phyloP scores from a whole-genome alignment of 371 early-diverging fungal genomes.

The Homolaphlyctis polyrhiza region DNA sequence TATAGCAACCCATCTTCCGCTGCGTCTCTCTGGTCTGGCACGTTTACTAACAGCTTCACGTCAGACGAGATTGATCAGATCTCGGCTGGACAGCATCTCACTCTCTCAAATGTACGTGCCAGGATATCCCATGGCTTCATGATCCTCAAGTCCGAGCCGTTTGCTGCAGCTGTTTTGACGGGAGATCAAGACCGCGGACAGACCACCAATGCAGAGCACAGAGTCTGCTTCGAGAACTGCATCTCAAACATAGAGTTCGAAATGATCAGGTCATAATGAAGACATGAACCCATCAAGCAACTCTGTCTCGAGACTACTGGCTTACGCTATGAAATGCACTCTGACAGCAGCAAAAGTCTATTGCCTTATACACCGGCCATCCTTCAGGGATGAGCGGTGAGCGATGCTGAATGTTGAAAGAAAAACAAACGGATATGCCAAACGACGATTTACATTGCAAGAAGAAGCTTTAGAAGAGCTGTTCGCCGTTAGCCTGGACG shows the following conservation, averaged over 20 bases:
- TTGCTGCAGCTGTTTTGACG: no score
- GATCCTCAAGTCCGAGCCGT: background rate
- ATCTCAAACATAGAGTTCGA: conserved; percentile 13
- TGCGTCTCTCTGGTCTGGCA: no score
- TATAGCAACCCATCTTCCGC: no score
- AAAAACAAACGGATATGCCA: no score
- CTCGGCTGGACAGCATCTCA: background rate
- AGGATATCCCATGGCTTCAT: conserved; percentile 7
- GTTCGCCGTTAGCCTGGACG: background rate
- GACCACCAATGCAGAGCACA: no score
- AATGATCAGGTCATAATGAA: no score
- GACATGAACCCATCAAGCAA: background rate
- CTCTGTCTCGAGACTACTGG: background rate
- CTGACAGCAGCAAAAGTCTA: background rate
- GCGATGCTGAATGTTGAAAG: no score
- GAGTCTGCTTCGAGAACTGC: conserved; percentile 5
- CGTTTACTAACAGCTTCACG: no score
- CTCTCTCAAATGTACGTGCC: background rate
- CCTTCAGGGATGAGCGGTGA: no score
- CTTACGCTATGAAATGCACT: background rate
- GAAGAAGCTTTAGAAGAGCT: background rate
- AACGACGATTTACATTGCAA: no score
- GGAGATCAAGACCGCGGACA: no score
- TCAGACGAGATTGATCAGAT: background rate
- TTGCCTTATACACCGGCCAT: background rate